Evolutionary conservation across 371 early-diverging fungal genomes (phyloP), one percentile per base, ranked within the genome.

Genomic region (Mortierella sp.): DNA sequence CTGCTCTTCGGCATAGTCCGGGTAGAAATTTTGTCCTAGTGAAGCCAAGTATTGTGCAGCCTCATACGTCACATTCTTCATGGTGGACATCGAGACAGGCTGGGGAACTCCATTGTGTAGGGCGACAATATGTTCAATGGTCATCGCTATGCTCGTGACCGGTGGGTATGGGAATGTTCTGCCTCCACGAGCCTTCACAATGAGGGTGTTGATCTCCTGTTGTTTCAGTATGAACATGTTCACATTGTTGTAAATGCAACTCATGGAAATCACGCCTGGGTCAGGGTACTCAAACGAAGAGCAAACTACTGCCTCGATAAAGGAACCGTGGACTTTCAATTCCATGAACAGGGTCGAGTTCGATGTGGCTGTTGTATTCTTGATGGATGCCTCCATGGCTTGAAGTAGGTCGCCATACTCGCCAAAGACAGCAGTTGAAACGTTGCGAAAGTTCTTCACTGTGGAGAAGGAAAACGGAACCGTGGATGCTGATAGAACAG

Each of bases 21-120:
- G 2, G 9, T 64, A 52, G 11, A 69, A 41, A 47, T 69, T 69
- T 31, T 68, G 65, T 40, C 75, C 75, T 1, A 69, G n/a, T 1
- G 37, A 44, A 11, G 70, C 64, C 64, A 73, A 19, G 45, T 52
- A 55, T 2, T 52, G 53, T 2, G 53, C 9, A 16, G 43, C 53
- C 6, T n/a, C 55, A 9, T 19, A 2, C 2, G 72, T 26, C 2
- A 13, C 66, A 13, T 52, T 55, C 41, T 41, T 40, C 22, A 72
- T 22, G 4, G 3, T n/a, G 1, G 65, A 47, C 5, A 52, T 14
- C n/a, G n/a, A 4, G 72, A 44, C 2, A 50, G 22, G 8, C 7
- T 43, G 11, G 14, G 9, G 29, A 22, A 14, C 8, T 16, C 47
- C 73, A n/a, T 73, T 9, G 45, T 24, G 24, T 0, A 44, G 14